Percentiles rank a stretch among this genome's conserved stretches.
These are phyloP conservation scores for Candida smagusa DNA, from an alignment of 1,139 yeast genomes.

Conservation along the genomic window DNA sequence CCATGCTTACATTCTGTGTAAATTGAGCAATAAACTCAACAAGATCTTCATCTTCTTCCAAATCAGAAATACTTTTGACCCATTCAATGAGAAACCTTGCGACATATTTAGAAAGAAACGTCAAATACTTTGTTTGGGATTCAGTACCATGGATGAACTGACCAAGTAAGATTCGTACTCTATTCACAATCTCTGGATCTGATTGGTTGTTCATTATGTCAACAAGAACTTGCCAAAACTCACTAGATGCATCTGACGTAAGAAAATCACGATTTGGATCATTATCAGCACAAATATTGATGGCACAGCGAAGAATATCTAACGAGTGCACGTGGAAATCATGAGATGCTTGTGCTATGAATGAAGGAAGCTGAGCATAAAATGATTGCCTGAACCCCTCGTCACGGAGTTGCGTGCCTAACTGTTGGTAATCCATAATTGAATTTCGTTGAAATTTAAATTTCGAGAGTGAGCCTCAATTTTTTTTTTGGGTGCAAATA, in stretches of 20 bases:
- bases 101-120: conserved; percentile 12
- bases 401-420: conserved; percentile 30
- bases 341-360: conserved; percentile 1
- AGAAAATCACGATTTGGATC: conserved; percentile 29
- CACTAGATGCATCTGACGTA: conserved; percentile 4
- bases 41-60: conserved; percentile 3
- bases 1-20: neutral
- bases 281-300: conserved; percentile 38
- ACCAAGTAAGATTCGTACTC: conserved; percentile 24
- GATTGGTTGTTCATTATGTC: conserved; percentile 4
- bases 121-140: conserved; percentile 13
- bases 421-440: neutral
- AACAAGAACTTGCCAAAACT: neutral
- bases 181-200: conserved; percentile 5
- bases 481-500: too few relatives aligned
- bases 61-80: neutral
- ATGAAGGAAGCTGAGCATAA: conserved; percentile 1
- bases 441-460: too few relatives aligned
- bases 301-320: conserved; percentile 26
- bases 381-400: conserved; percentile 16
- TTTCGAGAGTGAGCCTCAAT: too few relatives aligned
- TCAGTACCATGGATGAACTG: conserved; percentile 36
- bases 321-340: conserved; percentile 2
- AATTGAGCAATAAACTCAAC: conserved; percentile 6
- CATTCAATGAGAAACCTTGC: neutral